These are phyloP conservation scores for Fraxinus baroniana DNA, from an alignment of 305 asterid species.

Conservation along the genomic window DNA sequence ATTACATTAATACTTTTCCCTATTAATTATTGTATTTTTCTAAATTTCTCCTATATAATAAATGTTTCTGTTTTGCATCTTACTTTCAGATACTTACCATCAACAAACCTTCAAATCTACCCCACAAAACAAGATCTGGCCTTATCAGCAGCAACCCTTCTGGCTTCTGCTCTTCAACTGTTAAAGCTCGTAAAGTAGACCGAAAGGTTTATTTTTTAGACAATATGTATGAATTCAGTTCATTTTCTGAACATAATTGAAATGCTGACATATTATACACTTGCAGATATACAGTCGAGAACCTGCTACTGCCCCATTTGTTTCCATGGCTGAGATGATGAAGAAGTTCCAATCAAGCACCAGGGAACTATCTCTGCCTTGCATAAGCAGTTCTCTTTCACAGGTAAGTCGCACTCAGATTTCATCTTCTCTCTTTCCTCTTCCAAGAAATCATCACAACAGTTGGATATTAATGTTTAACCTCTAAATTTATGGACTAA, in stretches of 20 bases:
- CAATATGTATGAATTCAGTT: neutral
- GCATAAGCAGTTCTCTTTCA: slow-evolving; percentile 38
- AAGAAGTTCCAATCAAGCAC: slow-evolving; percentile 76
- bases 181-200: slow-evolving; percentile 56
- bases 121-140: slow-evolving; percentile 76
- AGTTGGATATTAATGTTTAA: neutral
- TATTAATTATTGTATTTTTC: neutral
- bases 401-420: slow-evolving; percentile 37
- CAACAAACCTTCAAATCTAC: slow-evolving; percentile 56
- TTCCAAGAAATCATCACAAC: neutral
- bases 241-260: neutral
- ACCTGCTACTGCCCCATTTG: slow-evolving; percentile 56
- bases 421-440: neutral
- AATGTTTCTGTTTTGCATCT: neutral
- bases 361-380: slow-evolving; percentile 50
- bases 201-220: slow-evolving; percentile 49
- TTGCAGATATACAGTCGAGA: slow-evolving; percentile 69
- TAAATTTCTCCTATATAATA: neutral
- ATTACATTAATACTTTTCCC: neutral
- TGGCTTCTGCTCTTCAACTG: slow-evolving; percentile 44
- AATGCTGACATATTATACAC: slow-evolving; percentile 16
- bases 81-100: slow-evolving; percentile 62
- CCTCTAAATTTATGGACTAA: neutral
- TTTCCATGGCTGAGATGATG: slow-evolving; percentile 89
- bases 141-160: slow-evolving; percentile 38